These are phyloP conservation scores for Graphilbum sp. DNA, from an alignment of 2,329 filamentous ascomycete genomes.

Conservation along the genomic window DNA sequence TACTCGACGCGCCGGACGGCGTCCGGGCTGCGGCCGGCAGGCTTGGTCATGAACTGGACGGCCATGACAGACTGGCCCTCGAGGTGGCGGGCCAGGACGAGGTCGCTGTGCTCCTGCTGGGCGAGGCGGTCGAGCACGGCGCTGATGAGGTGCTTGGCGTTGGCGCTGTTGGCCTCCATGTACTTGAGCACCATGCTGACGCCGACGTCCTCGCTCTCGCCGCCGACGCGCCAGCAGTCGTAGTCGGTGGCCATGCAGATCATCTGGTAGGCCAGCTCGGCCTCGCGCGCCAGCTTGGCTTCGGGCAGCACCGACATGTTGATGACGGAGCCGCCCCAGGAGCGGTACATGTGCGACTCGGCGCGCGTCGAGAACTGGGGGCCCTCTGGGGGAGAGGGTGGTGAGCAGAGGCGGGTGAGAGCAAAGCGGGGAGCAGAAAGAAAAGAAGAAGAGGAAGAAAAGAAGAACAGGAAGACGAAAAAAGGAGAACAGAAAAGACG, in stretches of 20 bases:
- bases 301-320: constrained; percentile 97
- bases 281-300: constrained; percentile 89
- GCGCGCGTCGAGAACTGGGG: constrained; percentile 94
- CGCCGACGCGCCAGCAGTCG: constrained; percentile 84
- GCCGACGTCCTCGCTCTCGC: constrained; percentile 66
- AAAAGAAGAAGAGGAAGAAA: too few species aligned
- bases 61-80: constrained; percentile 62
- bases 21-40: constrained; percentile 54
- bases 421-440: too few species aligned
- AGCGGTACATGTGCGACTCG: constrained; percentile 87
- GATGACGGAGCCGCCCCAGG: constrained; percentile 87
- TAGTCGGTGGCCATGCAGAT: constrained; percentile 99
- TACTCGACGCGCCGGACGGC: constrained; percentile 68
- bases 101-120: constrained; percentile 56
- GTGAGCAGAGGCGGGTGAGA: background rate
- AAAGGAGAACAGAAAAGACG: too few species aligned
- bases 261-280: constrained; percentile 93
- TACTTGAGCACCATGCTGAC: constrained; percentile 95
- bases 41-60: constrained; percentile 67
- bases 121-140: constrained; percentile 77
- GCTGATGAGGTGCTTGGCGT: constrained; percentile 70
- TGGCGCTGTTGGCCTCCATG: constrained; percentile 85
- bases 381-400: constrained; percentile 47
- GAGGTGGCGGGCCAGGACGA: constrained; percentile 69
- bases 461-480: too few species aligned